A percentile compares a stretch with the other conserved stretches of the same genome.
Evolutionary conservation across 257 asterid species (phyloP).

Genomic region (Vinca minor): DNA sequence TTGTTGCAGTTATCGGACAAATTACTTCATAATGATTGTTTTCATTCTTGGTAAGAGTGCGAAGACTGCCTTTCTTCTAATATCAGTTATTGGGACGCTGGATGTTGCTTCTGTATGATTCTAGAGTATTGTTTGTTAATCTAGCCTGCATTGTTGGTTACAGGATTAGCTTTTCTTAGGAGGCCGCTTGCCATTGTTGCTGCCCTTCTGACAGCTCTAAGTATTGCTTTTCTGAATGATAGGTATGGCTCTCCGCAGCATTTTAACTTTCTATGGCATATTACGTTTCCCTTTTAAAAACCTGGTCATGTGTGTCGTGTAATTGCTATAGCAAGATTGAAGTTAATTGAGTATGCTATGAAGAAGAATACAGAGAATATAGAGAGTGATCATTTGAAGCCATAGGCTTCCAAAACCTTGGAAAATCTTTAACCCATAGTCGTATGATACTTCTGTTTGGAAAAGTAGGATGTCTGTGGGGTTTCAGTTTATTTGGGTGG

Average conservation of each 20-base stretch:
- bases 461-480: neutral
- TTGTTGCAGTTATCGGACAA: constrained; percentile 80
- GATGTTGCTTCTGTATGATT: neutral
- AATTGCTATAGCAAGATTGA: neutral
- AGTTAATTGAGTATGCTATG: neutral
- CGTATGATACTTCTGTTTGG: neutral
- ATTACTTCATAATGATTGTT: constrained; percentile 75
- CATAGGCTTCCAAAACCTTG: neutral
- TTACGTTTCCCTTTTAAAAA: neutral
- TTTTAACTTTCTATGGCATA: neutral
- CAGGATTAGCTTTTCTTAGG: constrained; percentile 76
- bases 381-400: neutral
- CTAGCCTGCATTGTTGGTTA: constrained; percentile 19
- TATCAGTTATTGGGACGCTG: neutral
- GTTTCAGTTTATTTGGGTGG: neutral
- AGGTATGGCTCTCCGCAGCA: constrained; percentile 36
- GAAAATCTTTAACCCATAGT: neutral
- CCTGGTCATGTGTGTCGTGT: neutral
- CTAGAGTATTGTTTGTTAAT: neutral
- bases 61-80: constrained; percentile 3
- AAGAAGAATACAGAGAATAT: neutral
- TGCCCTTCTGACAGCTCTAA: constrained; percentile 70
- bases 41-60: constrained; percentile 66
- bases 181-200: constrained; percentile 84
- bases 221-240: constrained; percentile 83